Conservation (phyloP, 2,329 filamentous ascomycete genomes). For the Pyricularia sp. region DNA sequence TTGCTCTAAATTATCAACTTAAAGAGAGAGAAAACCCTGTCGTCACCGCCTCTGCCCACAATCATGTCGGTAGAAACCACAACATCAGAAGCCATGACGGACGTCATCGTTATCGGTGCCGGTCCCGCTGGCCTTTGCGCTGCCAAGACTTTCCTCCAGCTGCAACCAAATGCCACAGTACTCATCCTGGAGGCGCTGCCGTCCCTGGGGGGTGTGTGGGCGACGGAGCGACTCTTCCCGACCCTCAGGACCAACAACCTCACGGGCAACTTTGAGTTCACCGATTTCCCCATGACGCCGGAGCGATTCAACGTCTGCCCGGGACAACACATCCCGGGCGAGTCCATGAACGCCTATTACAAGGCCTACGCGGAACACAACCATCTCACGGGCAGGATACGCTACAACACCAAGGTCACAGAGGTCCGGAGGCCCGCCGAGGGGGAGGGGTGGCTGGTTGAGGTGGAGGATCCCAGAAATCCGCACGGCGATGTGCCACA, state of each 20-base stretch:
- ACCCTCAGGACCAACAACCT: constrained; percentile 29
- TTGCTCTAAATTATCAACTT: background rate
- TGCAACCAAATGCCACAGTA: constrained; percentile 23
- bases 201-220: constrained; percentile 28
- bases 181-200: constrained; percentile 27
- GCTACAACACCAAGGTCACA: constrained; percentile 36
- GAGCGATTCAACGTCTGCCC: constrained; percentile 24
- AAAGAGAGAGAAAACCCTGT: background rate
- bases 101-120: constrained; percentile 16
- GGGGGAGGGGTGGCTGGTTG: constrained; percentile 20
- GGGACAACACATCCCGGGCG: constrained; percentile 46
- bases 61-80: background rate
- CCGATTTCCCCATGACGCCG: constrained; percentile 18
- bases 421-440: constrained; percentile 25
- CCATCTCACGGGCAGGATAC: constrained; percentile 32
- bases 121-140: constrained; percentile 26
- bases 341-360: constrained; percentile 43
- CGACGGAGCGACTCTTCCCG: constrained; percentile 25
- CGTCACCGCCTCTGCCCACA: background rate
- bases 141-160: constrained; percentile 32
- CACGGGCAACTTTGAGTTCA: constrained; percentile 23
- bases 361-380: constrained; percentile 40
- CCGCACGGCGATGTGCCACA: background rate
- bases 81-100: constrained; percentile 10
- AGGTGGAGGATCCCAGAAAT: constrained; percentile 3